A percentile compares a stretch with the other conserved stretches of the same genome.
Conservation (phyloP, 495 filamentous ascomycete genomes). For the Hyaloscypha variabilis region DNA sequence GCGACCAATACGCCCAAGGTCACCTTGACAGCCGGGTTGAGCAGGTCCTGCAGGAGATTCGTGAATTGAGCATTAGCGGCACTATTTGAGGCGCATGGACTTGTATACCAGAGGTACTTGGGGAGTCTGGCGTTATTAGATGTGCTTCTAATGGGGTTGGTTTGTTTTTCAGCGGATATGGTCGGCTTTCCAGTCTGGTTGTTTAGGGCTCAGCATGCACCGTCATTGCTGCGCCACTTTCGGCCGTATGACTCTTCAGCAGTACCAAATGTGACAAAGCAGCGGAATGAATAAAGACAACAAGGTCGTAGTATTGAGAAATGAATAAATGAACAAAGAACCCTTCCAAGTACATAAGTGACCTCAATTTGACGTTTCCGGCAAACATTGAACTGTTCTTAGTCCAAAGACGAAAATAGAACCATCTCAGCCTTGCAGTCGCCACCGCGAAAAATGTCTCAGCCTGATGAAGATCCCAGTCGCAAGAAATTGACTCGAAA, state of each 20-base stretch:
- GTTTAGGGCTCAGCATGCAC: not conserved
- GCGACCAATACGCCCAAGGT: slow-evolving; percentile 94
- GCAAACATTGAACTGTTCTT: not conserved
- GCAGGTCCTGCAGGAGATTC: slow-evolving; percentile 94
- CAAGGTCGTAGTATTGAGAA: not conserved
- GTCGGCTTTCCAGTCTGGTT: not conserved
- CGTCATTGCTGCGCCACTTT: slow-evolving; percentile 17
- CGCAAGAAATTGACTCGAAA: slow-evolving; percentile 13
- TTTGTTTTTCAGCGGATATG: not conserved
- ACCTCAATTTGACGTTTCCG: not conserved
- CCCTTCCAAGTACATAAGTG: not conserved
- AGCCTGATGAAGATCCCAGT: slow-evolving; percentile 8
- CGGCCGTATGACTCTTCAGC: slow-evolving; percentile 18
- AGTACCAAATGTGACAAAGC: slow-evolving; percentile 14
- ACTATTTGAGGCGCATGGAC: slow-evolving; percentile 44
- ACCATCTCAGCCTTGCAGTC: slow-evolving; percentile 22
- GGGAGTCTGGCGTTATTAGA: slow-evolving; percentile 25
- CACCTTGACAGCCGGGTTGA: slow-evolving; percentile 91
- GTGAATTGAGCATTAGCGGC: slow-evolving; percentile 87
- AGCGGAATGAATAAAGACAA: not conserved
- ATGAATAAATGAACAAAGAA: slow-evolving; percentile 4
- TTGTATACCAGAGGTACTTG: not conserved
- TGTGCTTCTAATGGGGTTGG: not conserved
- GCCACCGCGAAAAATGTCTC: slow-evolving; percentile 15
- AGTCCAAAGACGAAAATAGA: no score